Conservation (phyloP, 371 early-diverging fungal species). For the Saksenaea oblongispora region DNA sequence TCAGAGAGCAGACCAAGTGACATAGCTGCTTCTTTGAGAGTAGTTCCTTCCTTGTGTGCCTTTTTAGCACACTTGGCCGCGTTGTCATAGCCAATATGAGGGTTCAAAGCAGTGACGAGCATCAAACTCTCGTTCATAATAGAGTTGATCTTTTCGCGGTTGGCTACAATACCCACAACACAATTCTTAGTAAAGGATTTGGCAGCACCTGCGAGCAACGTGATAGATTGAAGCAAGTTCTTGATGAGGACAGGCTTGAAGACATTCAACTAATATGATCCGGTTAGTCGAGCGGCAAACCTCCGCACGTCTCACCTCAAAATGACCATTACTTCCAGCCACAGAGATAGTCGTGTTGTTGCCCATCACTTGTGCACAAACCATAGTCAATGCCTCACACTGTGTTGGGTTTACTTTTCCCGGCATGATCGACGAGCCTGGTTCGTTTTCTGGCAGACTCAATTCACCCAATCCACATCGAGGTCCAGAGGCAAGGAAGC, state of each 20-base stretch:
- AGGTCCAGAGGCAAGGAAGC: conserved; percentile 93
- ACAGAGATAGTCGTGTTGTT: conserved; percentile 90
- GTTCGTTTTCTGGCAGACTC: conserved; percentile 94
- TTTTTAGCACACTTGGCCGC: conserved; percentile 95
- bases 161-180: conserved; percentile 89
- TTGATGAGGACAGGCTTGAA: conserved; percentile 97
- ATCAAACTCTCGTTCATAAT: conserved; percentile 77
- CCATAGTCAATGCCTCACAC: conserved; percentile 98
- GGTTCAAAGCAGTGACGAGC: conserved; percentile 73
- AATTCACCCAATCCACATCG: conserved; percentile 96
- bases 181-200: conserved; percentile 90
- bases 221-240: conserved; percentile 89
- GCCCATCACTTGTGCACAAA: conserved; percentile 96
- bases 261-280: conserved; percentile 79
- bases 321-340: conserved; percentile 94
- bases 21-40: conserved; percentile 87
- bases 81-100: conserved; percentile 72
- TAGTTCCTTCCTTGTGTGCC: conserved; percentile 85
- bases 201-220: conserved; percentile 83
- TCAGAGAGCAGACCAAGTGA: conserved; percentile 76
- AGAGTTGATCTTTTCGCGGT: conserved; percentile 80
- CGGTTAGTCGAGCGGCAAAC: neutral
- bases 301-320: conserved; percentile 61
- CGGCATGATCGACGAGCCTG: conserved; percentile 98
- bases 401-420: conserved; percentile 97